Evolutionary conservation across 257 asterid species (phyloP), one percentile per base, ranked within the genome.

Genomic region (Craterostigma plantagineum): DNA sequence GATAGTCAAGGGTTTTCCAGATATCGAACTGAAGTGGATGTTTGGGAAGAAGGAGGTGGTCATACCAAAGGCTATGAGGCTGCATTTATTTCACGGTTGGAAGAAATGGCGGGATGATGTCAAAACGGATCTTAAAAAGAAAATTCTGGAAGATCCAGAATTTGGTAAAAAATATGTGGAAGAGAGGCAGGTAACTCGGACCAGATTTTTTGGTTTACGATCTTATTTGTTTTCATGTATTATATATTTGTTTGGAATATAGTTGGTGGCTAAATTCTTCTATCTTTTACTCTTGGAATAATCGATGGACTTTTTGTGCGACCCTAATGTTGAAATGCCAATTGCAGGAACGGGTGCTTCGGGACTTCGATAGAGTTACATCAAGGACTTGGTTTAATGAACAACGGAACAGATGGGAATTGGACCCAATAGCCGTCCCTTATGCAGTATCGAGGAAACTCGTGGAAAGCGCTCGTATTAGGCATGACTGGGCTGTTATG

Each of bases 401-500:
- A 49, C 79, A 70, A 59, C 55, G 54, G 53, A 63, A 60, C 51
- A 71, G 95, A 68, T 90, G 95, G 98, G 98, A 90, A 65, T 57
- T 90, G 83, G 92, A 83, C 46, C 98, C 94, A 9, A 41, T 83
- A 51, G 92, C 91, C 54, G 87, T 79, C 68, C 93, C 98, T 51
- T 83, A 90, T 67, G 95, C 91, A 49, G 66, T 90, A 11, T 72
- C 98, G 54, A 69, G 59, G 61, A 79, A 83, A 66, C 82, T 90
- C 56, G 75, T 90, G 57, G 76, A 63, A 61, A 68, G 68, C 62
- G 98, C 98, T 72, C 75, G 83, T 59, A 73, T 90, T 58, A 84
- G 98, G 79, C 95, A 90, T 54, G 98, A 90, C 58, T 83, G 93
- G 93, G 86, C 70, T 51, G 85, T 72, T 68, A 72, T 83, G 80